Base-by-base conservation (phyloP, 2,329 filamentous ascomycete genomes). In the Metarhizium album region DNA sequence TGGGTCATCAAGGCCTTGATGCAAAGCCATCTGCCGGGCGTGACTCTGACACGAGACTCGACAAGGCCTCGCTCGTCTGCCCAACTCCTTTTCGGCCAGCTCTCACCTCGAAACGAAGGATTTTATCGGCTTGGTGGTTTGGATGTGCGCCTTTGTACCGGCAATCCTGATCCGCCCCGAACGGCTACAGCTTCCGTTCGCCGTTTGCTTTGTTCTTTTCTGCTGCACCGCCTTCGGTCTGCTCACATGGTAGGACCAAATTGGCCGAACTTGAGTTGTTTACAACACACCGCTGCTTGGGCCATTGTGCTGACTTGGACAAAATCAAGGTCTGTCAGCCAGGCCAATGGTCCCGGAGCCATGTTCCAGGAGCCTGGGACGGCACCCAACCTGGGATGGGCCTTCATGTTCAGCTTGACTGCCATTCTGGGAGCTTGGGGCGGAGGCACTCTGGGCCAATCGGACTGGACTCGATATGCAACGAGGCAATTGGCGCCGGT, bases 351-450 rank as follows among this genome's bases (percentile, higher is more conserved):
- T 6, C 51, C 57, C 11, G 60, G 59, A 2, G 33, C 33, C 35
- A 55, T 60, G 53, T 62, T 62, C 49, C 51, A 57, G 20, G 42
- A 59, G 38, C 54, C 55, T 16, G 52, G 31, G 22, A 52, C 54
- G 2, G 50, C 58, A 18, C 55, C 58, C 20, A 57, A 57, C 33
- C 47, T 58, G 22, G 58, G 58, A 18, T 65, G 62, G 62, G 59
- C 62, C 2, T 63, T 63, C 54, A 56, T 63, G 42, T 64, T 62
- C 43, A 62, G 61, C 27, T 62, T 64, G 49, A 64, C 61, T 22
- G 57, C 62, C 6, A 59, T 62, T 27, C 53, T 62, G 11, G 60
- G 60, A 13, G 52, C 60, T 4, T 60, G 59, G 59, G 60, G 59
- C 18, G 52, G 55, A 33, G 60, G 60, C 35, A 60, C 57, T n/a